Percentiles rank a stretch among this genome's conserved stretches.
phyloP scores from a whole-genome alignment of 2,329 filamentous ascomycete species.

The Monilinia polystroma region DNA sequence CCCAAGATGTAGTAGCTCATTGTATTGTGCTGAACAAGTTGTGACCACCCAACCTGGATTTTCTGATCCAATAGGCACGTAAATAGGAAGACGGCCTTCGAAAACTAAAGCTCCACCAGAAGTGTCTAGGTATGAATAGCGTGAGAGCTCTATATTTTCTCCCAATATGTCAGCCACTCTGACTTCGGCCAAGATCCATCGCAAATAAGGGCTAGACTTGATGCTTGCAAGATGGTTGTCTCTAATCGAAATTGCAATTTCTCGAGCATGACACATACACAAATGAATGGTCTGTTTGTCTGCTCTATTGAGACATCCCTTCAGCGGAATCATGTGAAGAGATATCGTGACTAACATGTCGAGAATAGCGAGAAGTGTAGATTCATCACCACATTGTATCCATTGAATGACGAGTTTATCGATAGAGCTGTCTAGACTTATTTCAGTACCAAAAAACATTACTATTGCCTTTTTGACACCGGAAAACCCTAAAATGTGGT shows the following conservation, averaged over 20 bases:
- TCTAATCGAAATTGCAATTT: background rate
- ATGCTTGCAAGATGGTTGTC: background rate
- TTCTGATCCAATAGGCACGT: background rate
- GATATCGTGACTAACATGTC: background rate
- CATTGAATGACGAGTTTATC: background rate
- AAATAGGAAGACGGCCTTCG: background rate
- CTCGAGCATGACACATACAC: background rate
- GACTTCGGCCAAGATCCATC: background rate
- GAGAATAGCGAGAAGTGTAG: background rate
- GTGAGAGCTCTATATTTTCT: background rate
- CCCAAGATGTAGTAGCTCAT: background rate
- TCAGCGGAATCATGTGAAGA: background rate
- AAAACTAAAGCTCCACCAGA: background rate
- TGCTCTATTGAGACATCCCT: background rate
- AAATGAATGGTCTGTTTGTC: background rate
- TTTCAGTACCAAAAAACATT: background rate
- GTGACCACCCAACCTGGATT: background rate
- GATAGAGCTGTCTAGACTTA: background rate
- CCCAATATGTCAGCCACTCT: background rate
- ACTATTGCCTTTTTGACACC: background rate
- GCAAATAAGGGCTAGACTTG: slow-evolving; percentile 7
- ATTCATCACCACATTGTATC: background rate
- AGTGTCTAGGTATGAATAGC: background rate
- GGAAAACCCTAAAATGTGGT: background rate
- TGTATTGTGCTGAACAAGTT: background rate